Evolutionary conservation across 352 stramenopile genomes (phyloP), one percentile per base, ranked within the genome.

Genomic region (Pythium rhizo-oryzae): DNA sequence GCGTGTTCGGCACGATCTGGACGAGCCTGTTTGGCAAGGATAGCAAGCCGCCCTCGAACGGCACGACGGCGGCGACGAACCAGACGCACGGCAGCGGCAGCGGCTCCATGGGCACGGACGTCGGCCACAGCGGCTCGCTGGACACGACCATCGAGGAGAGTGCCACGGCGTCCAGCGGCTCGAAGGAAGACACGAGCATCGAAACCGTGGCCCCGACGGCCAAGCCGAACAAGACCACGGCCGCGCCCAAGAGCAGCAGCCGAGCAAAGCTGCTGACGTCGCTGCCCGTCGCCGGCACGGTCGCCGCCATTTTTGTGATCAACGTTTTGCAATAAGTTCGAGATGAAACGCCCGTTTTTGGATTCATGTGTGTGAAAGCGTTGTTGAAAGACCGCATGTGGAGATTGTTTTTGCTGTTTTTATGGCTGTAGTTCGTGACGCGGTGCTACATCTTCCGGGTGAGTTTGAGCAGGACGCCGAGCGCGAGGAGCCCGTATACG

Each of bases 241-340:
- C 49, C 11, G 30, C 50, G 15, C 23, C 49, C 4, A 57, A 49
- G 19, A 66, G 46, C 33, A 60, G 33, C 28, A 67, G 50, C 25
- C 35, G 35, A 12, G 60, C 50, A 24, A 67, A 46, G 39, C 52
- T 67, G 24, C 41, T 67, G 28, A 67, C 60, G 33, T 60, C 60
- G 9, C 39, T 67, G 50, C 60, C 60, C 11, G 37, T 67, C 8
- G 60, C 60, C 2, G 60, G 60, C 8, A 49, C 60, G 3, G 13
- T 67, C 7, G 60, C 60, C 1, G 60, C 60, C 23, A 46, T 67
- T 54, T 46, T 67, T 56, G 60, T 67, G 47, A 67, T 67, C 39
- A 67, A 67, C 43, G 54, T 60, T 55, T 8, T 59, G 50, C 51
- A 67, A 37, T 67, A 57, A 33, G 28, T 33, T 33, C 28, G 30